Evolutionary conservation across 768 basidiomycete species (phyloP).

Genomic region (Boletus pseudo-olivaceus): DNA sequence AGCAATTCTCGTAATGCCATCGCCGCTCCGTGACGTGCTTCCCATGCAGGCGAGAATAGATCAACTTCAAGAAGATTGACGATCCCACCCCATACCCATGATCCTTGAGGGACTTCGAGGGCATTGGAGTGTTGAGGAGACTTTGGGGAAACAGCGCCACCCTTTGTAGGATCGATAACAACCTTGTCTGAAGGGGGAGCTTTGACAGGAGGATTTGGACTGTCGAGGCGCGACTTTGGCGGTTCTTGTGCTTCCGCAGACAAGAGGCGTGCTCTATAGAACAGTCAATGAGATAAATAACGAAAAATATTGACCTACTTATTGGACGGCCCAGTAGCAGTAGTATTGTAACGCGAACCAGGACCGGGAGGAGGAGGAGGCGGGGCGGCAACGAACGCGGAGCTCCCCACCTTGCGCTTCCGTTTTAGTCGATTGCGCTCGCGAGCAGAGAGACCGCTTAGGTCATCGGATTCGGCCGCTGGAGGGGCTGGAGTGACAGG

Average conservation of each 20-base stretch:
- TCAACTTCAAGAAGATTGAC: slow-evolving; percentile 77
- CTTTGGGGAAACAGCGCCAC: slow-evolving; percentile 80
- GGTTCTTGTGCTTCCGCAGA: slow-evolving; percentile 53
- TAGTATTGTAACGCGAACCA: slow-evolving; percentile 59
- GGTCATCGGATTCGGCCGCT: slow-evolving; percentile 40
- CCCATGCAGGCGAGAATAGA: slow-evolving; percentile 85
- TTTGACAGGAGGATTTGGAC: slow-evolving; percentile 45
- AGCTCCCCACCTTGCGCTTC: slow-evolving; percentile 85
- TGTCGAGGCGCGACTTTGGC: slow-evolving; percentile 53
- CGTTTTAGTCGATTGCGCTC: slow-evolving; percentile 93
- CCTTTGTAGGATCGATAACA: slow-evolving; percentile 75
- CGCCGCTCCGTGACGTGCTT: slow-evolving; percentile 90
- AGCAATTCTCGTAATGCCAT: slow-evolving; percentile 87
- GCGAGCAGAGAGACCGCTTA: slow-evolving; percentile 72
- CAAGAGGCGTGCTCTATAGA: slow-evolving; percentile 67
- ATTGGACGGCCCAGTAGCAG: slow-evolving; percentile 54
- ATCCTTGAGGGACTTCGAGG: slow-evolving; percentile 68
- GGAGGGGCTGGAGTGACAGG: slow-evolving; percentile 42
- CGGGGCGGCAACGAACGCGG: slow-evolving; percentile 75
- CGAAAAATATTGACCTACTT: slow-evolving; percentile 41
- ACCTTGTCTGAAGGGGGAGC: slow-evolving; percentile 56
- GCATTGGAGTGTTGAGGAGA: slow-evolving; percentile 73
- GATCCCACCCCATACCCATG: slow-evolving; percentile 86
- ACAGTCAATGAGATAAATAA: slow-evolving; percentile 2
- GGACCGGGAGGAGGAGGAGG: slow-evolving; percentile 54